Conservation (phyloP, 768 basidiomycete genomes). For the Lactarius tabidus region DNA sequence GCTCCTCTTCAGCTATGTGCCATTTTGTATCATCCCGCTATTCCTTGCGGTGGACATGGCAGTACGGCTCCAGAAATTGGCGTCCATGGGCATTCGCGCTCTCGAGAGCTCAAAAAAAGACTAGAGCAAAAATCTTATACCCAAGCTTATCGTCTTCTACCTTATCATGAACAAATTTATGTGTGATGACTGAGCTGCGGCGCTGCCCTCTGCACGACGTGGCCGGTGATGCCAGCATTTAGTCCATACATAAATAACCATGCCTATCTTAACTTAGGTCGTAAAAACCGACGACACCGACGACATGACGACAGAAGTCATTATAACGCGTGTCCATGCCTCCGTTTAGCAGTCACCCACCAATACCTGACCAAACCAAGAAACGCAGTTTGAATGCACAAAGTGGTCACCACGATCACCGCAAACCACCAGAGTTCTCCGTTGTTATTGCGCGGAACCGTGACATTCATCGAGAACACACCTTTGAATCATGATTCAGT, state of each 20-base stretch:
- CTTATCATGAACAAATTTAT: background rate
- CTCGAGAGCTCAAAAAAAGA: slow-evolving; percentile 6
- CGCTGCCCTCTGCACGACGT: background rate
- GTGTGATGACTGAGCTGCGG: background rate
- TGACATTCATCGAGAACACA: slow-evolving; percentile 62
- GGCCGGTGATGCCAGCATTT: background rate
- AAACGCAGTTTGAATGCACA: slow-evolving; percentile 44
- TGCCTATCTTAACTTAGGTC: background rate
- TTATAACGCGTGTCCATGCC: slow-evolving; percentile 11
- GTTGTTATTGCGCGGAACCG: slow-evolving; percentile 51
- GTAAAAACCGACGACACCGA: background rate
- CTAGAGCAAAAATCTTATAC: background rate
- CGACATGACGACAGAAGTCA: background rate
- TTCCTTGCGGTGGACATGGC: slow-evolving; percentile 74
- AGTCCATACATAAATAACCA: background rate
- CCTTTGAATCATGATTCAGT: slow-evolving; percentile 40
- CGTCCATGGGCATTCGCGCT: slow-evolving; percentile 12
- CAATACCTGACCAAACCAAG: slow-evolving; percentile 52
- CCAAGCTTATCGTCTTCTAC: background rate
- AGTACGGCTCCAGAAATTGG: slow-evolving; percentile 29
- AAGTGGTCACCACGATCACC: slow-evolving; percentile 45
- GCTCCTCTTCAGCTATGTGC: slow-evolving; percentile 66
- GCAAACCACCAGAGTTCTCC: slow-evolving; percentile 52
- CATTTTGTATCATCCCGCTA: slow-evolving; percentile 70
- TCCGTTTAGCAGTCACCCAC: slow-evolving; percentile 55